Percentiles rank a stretch among this genome's conserved stretches.
Conservation (phyloP, 2,329 filamentous ascomycete species). For the Pseudogymnoascus sp. region DNA sequence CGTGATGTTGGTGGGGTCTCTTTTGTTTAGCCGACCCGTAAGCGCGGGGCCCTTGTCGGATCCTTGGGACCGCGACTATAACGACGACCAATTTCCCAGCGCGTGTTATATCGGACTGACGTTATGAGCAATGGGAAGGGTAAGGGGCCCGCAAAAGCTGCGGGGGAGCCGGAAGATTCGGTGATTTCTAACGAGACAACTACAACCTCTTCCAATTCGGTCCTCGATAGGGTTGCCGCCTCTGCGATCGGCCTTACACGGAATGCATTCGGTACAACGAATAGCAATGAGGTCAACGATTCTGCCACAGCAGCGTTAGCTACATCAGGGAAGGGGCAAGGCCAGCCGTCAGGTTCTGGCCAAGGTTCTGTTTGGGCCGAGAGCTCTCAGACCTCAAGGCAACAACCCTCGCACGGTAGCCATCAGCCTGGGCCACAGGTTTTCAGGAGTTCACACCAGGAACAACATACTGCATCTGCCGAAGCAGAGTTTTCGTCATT, state of each 20-base stretch:
- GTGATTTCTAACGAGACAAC: slow-evolving; percentile 10
- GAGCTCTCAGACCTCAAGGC: slow-evolving; percentile 18
- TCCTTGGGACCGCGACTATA: slow-evolving; percentile 2
- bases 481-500: slow-evolving; percentile 28
- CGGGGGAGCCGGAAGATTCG: slow-evolving; percentile 12
- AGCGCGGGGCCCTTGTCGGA: slow-evolving; percentile 5
- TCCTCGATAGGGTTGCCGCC: slow-evolving; percentile 24
- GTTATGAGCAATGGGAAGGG: slow-evolving; percentile 20
- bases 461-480: slow-evolving; percentile 20
- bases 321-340: slow-evolving; percentile 22
- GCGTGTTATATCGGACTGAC: neutral
- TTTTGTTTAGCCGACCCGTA: neutral
- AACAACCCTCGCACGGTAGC: neutral
- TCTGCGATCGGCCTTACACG: slow-evolving; percentile 32
- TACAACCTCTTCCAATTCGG: slow-evolving; percentile 13
- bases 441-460: slow-evolving; percentile 20
- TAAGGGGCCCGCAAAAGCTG: slow-evolving; percentile 18
- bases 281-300: slow-evolving; percentile 19
- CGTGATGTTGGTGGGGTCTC: neutral
- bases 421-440: neutral
- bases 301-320: slow-evolving; percentile 17
- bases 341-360: slow-evolving; percentile 15
- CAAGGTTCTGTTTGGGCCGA: slow-evolving; percentile 17
- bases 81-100: neutral
- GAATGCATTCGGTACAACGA: slow-evolving; percentile 26